phyloP scores from a whole-genome alignment of 805 yeast genomes.

The Naumovozyma castellii region DNA sequence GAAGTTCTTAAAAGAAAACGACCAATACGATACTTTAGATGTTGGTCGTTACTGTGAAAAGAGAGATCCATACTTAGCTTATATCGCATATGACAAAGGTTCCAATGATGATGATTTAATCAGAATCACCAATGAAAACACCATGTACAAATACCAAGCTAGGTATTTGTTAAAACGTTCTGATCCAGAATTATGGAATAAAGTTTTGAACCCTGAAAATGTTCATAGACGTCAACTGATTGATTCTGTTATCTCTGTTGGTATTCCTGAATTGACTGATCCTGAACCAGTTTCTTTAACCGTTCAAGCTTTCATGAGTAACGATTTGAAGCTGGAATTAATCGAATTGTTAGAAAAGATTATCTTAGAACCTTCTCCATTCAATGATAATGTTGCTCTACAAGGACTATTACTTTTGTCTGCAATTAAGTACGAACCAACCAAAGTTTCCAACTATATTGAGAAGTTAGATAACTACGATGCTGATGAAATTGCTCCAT shows the following conservation, averaged over 20 bases:
- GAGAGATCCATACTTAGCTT: conserved; percentile 97
- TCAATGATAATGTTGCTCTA: conserved; percentile 87
- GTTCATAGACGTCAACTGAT: conserved; percentile 82
- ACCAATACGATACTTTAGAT: conserved; percentile 80
- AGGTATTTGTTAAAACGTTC: conserved; percentile 84
- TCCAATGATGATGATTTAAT: conserved; percentile 81
- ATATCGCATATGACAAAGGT: conserved; percentile 95
- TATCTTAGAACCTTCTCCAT: conserved; percentile 93
- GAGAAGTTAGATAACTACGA: conserved; percentile 87
- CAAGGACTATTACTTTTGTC: conserved; percentile 90
- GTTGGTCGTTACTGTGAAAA: conserved; percentile 98
- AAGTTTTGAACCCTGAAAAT: conserved; percentile 66
- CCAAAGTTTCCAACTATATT: conserved; percentile 72
- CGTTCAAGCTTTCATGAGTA: conserved; percentile 93
- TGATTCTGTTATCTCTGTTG: conserved; percentile 92
- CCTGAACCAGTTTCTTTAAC: conserved; percentile 92
- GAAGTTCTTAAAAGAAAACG: conserved; percentile 86
- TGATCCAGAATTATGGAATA: conserved; percentile 74
- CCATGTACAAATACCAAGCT: conserved; percentile 99
- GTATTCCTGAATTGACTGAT: conserved; percentile 85
- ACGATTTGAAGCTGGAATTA: conserved; percentile 83
- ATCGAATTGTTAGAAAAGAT: conserved; percentile 93
- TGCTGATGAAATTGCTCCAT: conserved; percentile 86
- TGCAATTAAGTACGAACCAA: conserved; percentile 89
- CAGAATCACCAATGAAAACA: conserved; percentile 87